Conservation (phyloP, 2,329 filamentous ascomycete species). For the Amesomyces nigricolor region DNA sequence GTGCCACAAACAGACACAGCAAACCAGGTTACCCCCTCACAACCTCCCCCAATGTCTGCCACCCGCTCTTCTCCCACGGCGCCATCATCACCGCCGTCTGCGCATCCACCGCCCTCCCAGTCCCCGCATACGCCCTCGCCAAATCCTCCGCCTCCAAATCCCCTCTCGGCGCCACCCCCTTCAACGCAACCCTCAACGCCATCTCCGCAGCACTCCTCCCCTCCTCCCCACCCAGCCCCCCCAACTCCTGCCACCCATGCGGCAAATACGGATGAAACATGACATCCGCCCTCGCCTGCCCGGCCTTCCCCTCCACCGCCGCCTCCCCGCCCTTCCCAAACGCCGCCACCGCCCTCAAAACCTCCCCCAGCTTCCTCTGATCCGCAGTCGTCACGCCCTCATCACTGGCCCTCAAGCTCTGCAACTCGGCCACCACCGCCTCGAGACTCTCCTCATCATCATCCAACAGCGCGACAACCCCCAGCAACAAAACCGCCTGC, state of each 20-base stretch:
- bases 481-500: slow-evolving; percentile 72
- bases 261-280: slow-evolving; percentile 76
- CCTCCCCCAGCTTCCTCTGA: slow-evolving; percentile 63
- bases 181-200: slow-evolving; percentile 72
- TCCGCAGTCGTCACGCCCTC: slow-evolving; percentile 54
- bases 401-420: slow-evolving; percentile 63
- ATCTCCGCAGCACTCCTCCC: slow-evolving; percentile 60
- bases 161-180: slow-evolving; percentile 67
- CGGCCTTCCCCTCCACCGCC: slow-evolving; percentile 44
- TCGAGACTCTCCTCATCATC: slow-evolving; percentile 72
- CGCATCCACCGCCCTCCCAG: slow-evolving; percentile 64
- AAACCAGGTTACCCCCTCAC: too few species aligned
- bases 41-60: slow-evolving; percentile 50
- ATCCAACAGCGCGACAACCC: slow-evolving; percentile 77
- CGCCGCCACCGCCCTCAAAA: slow-evolving; percentile 68
- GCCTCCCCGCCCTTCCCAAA: slow-evolving; percentile 41
- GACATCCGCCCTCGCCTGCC: slow-evolving; percentile 68
- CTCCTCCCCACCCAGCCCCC: slow-evolving; percentile 39
- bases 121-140: slow-evolving; percentile 67
- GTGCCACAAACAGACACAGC: too few species aligned
- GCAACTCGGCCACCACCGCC: slow-evolving; percentile 73
- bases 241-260: slow-evolving; percentile 74
- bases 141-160: slow-evolving; percentile 63
- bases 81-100: slow-evolving; percentile 73
- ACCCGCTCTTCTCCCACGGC: slow-evolving; percentile 67